Evolutionary conservation across 768 basidiomycete genomes (phyloP).

Genomic region (Rossbeevera mucosa): DNA sequence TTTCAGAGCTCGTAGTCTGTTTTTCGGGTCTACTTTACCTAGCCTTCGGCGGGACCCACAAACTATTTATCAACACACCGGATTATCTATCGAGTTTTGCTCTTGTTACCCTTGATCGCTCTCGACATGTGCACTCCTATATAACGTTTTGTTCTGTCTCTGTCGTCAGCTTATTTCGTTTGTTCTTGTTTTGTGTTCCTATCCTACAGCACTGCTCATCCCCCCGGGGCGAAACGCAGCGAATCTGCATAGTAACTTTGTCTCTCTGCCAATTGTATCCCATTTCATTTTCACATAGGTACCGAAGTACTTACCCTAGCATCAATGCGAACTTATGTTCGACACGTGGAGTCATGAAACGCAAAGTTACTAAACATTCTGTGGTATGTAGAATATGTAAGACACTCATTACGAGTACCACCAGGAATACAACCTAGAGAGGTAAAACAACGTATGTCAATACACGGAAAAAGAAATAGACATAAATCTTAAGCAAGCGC

Average conservation of each 20-base stretch:
- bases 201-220: constrained; percentile 1
- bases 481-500: not conserved
- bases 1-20: constrained; percentile 14
- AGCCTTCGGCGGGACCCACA: constrained; percentile 21
- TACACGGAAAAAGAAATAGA: not conserved
- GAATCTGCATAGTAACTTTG: constrained; percentile 8
- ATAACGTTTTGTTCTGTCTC: constrained; percentile 33
- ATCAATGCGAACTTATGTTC: not conserved
- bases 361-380: not conserved
- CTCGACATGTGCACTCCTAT: constrained; percentile 34
- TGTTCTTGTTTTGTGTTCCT: constrained; percentile 32
- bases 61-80: constrained; percentile 24
- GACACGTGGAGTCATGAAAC: not conserved
- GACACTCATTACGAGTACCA: not conserved
- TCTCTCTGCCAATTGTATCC: constrained; percentile 14
- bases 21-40: constrained; percentile 16
- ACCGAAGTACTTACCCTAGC: not conserved
- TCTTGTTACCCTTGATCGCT: constrained; percentile 35
- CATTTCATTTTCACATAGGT: not conserved
- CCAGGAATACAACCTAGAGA: constrained; percentile 13
- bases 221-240: constrained; percentile 4
- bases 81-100: constrained; percentile 32
- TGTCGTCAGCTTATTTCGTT: constrained; percentile 23
- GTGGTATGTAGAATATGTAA: constrained; percentile 11
- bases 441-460: not conserved